These are phyloP conservation scores for Podila epigama DNA, from an alignment of 192 early-diverging fungal species.

Conservation along the genomic window DNA sequence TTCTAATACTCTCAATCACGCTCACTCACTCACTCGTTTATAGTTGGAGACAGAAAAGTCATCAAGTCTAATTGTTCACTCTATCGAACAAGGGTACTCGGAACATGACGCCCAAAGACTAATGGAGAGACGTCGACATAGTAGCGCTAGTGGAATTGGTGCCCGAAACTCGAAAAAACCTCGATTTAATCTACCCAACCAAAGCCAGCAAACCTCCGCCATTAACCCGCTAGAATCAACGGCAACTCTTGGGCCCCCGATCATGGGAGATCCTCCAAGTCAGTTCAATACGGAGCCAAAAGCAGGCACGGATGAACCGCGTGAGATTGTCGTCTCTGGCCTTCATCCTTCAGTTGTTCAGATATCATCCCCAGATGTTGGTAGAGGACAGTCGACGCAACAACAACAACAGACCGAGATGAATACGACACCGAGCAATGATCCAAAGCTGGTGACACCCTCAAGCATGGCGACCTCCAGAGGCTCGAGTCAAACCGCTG, in stretches of 20 bases:
- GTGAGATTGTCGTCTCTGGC: not conserved
- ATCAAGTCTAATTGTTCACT: conserved; percentile 27
- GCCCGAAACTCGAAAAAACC: not conserved
- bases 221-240: no score
- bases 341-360: not conserved
- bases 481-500: not conserved
- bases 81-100: conserved; percentile 32
- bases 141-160: not conserved
- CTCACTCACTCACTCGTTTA: not conserved
- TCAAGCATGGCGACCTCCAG: not conserved
- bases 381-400: not conserved
- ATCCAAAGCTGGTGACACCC: not conserved
- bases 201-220: no score
- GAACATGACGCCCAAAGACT: not conserved
- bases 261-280: no score
- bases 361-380: not conserved
- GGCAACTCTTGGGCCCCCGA: no score
- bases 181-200: no score
- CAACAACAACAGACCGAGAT: not conserved
- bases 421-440: not conserved
- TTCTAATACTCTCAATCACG: not conserved
- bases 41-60: conserved; percentile 38
- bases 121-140: not conserved
- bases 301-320: not conserved
- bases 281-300: not conserved